These are phyloP conservation scores for Ophiostoma ulmi DNA, from an alignment of 2,329 filamentous ascomycete species.

Conservation along the genomic window DNA sequence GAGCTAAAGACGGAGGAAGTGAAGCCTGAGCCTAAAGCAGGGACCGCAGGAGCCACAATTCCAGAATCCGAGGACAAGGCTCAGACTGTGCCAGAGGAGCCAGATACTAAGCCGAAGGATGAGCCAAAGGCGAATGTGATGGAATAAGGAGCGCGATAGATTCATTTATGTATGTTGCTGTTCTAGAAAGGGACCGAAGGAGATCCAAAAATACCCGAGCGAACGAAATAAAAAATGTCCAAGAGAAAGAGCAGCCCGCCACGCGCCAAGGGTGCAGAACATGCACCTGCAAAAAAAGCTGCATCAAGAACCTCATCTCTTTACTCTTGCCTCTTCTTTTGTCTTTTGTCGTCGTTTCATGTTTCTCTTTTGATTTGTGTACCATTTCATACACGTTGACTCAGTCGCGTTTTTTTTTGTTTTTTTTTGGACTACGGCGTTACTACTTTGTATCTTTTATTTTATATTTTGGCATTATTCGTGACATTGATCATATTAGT, in stretches of 20 bases:
- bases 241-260: neutral
- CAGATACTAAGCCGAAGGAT: neutral
- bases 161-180: slow-evolving; percentile 15
- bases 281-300: neutral
- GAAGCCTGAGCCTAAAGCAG: neutral
- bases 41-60: neutral
- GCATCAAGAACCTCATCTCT: neutral
- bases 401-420: neutral
- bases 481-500: neutral
- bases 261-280: neutral
- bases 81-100: neutral
- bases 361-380: slow-evolving; percentile 11
- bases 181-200: slow-evolving; percentile 16
- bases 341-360: neutral
- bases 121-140: neutral
- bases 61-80: neutral
- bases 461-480: slow-evolving; percentile 9
- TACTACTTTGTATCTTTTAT: neutral
- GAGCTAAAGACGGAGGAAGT: neutral
- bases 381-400: neutral
- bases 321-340: slow-evolving; percentile 10
- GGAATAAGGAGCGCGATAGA: slow-evolving; percentile 3
- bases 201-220: slow-evolving; percentile 20
- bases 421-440: neutral
- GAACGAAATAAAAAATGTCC: slow-evolving; percentile 12